Evolutionary conservation across 2,329 filamentous ascomycete species (phyloP), one percentile per base, ranked within the genome.

Genomic region (Xylariaceae sp.): DNA sequence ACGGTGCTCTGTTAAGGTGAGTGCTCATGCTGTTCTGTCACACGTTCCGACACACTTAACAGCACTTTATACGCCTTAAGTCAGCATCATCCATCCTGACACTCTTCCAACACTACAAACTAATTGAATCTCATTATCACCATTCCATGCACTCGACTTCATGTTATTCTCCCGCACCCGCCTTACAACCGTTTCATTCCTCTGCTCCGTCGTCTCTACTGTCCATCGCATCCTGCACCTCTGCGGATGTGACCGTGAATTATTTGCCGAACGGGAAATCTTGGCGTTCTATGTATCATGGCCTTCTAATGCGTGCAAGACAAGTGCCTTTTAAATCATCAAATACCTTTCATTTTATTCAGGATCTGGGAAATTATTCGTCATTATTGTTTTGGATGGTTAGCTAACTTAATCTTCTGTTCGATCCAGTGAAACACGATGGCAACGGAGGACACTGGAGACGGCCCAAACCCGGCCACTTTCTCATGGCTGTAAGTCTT

Each of bases 401-500:
- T 16, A 23, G 34, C 52, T 60, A 28, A 50, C 45, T 48, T 29
- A n/a, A 47, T 48, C n/a, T 16, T 51, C 12, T 14, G 12, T 52
- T 12, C 8, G 11, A 14, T 45, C 26, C 14, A 47, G 52, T 49
- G 17, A 51, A 49, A n/a, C 46, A 37, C 21, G 2, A 62, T 62
- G 60, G 56, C 56, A 28, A 24, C 49, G 2, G 60, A 62, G 19
- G 48, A 48, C 26, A 21, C 14, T 36, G 56, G 29, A 34, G 53
- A 62, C 23, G 46, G 45, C 12, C 60, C 45, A 23, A 11, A 24
- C 16, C 19, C 53, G 24, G 28, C 56, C 16, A 3, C 40, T 23
- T 64, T 64, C 53, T 60, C 61, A 47, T 64, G 61, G 61, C 44
- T 62, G 61, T 64, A 48, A 60, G 61, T 55, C 31, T 48, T 23